Conservation (phyloP, 306 rosid genomes). For the Trifolium pratense region DNA sequence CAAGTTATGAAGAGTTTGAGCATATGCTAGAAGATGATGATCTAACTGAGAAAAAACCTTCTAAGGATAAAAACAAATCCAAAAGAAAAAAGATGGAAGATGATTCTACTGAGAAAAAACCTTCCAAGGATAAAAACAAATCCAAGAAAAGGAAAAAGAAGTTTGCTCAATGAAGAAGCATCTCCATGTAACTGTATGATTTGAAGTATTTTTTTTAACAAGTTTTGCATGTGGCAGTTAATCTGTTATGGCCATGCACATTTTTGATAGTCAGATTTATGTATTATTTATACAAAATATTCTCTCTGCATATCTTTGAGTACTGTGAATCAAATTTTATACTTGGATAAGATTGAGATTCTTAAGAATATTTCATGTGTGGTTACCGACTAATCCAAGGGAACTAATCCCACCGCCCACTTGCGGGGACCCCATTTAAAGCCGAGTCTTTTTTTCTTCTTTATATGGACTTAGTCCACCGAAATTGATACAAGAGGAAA, state of each 20-base stretch:
- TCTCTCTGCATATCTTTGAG: not conserved
- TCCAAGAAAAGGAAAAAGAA: slow-evolving; percentile 49
- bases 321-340: not conserved
- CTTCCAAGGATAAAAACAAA: slow-evolving; percentile 34
- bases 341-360: too few species aligned
- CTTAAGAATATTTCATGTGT: too few species aligned
- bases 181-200: slow-evolving; percentile 25
- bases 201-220: not conserved
- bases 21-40: slow-evolving; percentile 61
- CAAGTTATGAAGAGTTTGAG: slow-evolving; percentile 84
- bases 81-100: slow-evolving; percentile 43
- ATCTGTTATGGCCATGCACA: not conserved
- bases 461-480: too few species aligned
- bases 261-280: too few species aligned
- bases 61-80: slow-evolving; percentile 34
- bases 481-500: too few species aligned
- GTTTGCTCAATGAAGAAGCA: slow-evolving; percentile 11
- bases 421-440: too few species aligned
- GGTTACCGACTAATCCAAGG: too few species aligned
- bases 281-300: not conserved
- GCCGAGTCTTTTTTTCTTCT: too few species aligned
- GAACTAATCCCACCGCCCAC: too few species aligned
- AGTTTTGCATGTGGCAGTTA: not conserved
- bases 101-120: slow-evolving; percentile 36
- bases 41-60: slow-evolving; percentile 38